Conservation (phyloP, 176 grass and related monocot genomes). For the Sorghum bicolor region Sorghum_bicolor_NCBIv3 NC_012876.2:64113001-64113500, state of each 20-base stretch:
- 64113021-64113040: not conserved
- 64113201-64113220: not conserved
- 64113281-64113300: not conserved
- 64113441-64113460: constrained; percentile 56
- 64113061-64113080: not conserved
- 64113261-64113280: not conserved
- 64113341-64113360: not conserved
- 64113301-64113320: not conserved
- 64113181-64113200: not conserved
- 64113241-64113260: not conserved
- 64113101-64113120: not conserved
- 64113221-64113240: not conserved
- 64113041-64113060: not conserved
- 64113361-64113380: constrained; percentile 73
- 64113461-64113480: constrained; percentile 70
- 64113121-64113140: not conserved
- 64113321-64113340: not conserved
- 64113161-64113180: not conserved
- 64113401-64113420: constrained; percentile 47
- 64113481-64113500: constrained; percentile 28
- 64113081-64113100: not conserved
- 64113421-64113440: constrained; percentile 44
- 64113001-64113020: not conserved
- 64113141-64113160: not conserved
- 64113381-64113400: constrained; percentile 44